Evolutionary conservation across 2,329 filamentous ascomycete species (phyloP), one percentile per base, ranked within the genome.

Genomic region (Calycina marina): DNA sequence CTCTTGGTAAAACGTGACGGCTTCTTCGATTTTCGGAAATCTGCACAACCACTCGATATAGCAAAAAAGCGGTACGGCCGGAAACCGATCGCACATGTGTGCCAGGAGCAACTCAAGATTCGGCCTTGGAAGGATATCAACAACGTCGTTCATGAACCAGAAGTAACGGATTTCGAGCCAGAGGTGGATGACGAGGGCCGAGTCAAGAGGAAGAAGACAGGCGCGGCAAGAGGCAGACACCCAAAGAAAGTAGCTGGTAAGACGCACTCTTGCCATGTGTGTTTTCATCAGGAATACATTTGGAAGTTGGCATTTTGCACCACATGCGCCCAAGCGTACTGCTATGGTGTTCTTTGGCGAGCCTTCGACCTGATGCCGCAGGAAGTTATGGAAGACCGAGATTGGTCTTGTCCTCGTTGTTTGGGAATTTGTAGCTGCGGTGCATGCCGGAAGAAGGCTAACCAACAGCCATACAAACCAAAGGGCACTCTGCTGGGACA

Each of bases 341-440:
- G 90, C 54, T 98, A 92, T 50, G 88, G 88, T n/a, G 79, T 79
- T 11, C 64, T 98, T 2, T 96, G 85, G 57, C 69, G 90, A 34
- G 86, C 83, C 1, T 93, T 93, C 49, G 88, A 96, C 52, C 71
- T 85, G 52, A 79, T 84, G 69, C 90, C 90, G 0, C 73, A 88
- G 46, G 64, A 72, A 13, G 72, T 86, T 1, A 77, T 94, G 67
- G 76, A 92, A 50, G 67, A 82, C 41, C 70, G 76, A 41, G 63
- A 75, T 29, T 98, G 90, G 88, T 70, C 78, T 47, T 98, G 90
- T 43, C 90, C 90, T 0, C 83, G 77, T 48, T 98, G 90, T 52
- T 63, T 70, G 14, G 74, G 76, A 12, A 82, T 88, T 22, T 98
- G 90, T 62, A 92, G 86, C 42, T 94, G 86, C 47, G 81, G 75